Evolutionary conservation across 2,329 filamentous ascomycete species (phyloP).

Genomic region (Hirsutella minnesotensis): DNA sequence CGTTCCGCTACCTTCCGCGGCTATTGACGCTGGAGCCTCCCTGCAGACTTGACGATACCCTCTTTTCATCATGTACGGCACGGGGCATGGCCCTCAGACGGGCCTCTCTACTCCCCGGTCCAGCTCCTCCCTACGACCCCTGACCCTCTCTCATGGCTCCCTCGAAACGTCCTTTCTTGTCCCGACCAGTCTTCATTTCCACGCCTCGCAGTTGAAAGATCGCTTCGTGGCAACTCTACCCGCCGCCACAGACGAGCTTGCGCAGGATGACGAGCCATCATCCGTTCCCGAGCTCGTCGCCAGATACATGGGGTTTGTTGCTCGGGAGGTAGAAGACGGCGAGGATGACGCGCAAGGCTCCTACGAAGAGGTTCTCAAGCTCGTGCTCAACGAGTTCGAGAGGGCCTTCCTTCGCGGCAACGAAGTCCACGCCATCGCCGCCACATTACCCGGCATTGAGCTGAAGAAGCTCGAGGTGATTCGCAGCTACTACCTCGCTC

Average conservation of each 20-base stretch:
- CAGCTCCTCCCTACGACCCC: conserved; percentile 79
- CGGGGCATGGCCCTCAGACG: conserved; percentile 75
- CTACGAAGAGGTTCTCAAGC: conserved; percentile 84
- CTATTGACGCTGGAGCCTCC: conserved; percentile 8
- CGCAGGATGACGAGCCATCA: conserved; percentile 97
- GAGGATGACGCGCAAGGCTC: conserved; percentile 83
- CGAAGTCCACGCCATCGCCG: conserved; percentile 85
- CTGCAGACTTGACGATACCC: conserved; percentile 30
- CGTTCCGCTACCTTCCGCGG: conserved; percentile 1
- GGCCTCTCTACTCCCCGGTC: conserved; percentile 95
- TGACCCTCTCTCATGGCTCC: conserved; percentile 83
- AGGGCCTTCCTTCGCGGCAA: conserved; percentile 89
- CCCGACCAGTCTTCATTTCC: conserved; percentile 90
- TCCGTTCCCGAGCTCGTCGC: conserved; percentile 87
- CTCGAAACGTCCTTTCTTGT: conserved; percentile 95
- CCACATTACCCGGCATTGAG: conserved; percentile 77
- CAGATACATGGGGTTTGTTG: conserved; percentile 84
- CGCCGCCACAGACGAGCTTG: conserved; percentile 87
- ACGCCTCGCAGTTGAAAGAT: conserved; percentile 88
- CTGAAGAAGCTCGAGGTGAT: conserved; percentile 88
- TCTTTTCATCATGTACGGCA: conserved; percentile 66
- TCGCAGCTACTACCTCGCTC: conserved; percentile 81
- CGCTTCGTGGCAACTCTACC: conserved; percentile 78
- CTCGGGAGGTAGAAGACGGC: conserved; percentile 78
- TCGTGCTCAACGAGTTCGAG: conserved; percentile 93